These are phyloP conservation scores for Periglandula ipomoeae DNA, from an alignment of 2,329 filamentous ascomycete species.

Conservation along the genomic window DNA sequence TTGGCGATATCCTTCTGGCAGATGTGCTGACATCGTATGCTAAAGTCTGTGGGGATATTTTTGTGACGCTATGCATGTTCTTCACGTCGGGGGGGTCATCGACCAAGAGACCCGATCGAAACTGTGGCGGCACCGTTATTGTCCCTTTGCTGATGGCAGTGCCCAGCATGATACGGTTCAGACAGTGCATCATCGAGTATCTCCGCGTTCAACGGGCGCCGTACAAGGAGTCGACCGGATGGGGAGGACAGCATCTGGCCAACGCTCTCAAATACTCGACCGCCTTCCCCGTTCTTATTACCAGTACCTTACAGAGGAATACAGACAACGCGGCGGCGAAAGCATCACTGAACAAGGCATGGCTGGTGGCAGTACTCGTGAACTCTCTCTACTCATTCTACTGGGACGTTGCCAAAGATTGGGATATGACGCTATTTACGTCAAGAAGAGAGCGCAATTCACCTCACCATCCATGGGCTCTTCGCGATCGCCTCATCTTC, in stretches of 20 bases:
- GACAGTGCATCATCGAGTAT: slow-evolving; percentile 90
- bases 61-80: slow-evolving; percentile 88
- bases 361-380: slow-evolving; percentile 64
- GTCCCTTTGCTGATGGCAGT: slow-evolving; percentile 78
- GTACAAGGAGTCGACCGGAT: slow-evolving; percentile 49
- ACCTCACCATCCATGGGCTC: slow-evolving; percentile 63
- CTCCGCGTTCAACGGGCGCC: slow-evolving; percentile 55
- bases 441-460: slow-evolving; percentile 44
- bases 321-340: slow-evolving; percentile 33
- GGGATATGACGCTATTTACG: slow-evolving; percentile 82
- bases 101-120: slow-evolving; percentile 71
- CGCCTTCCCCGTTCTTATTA: slow-evolving; percentile 82
- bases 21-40: slow-evolving; percentile 94
- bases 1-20: slow-evolving; percentile 86
- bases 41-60: slow-evolving; percentile 83
- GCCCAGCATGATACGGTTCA: slow-evolving; percentile 76
- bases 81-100: slow-evolving; percentile 61
- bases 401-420: slow-evolving; percentile 95
- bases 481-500: slow-evolving; percentile 68
- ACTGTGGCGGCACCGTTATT: slow-evolving; percentile 67
- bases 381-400: slow-evolving; percentile 97
- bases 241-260: slow-evolving; percentile 79
- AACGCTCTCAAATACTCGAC: slow-evolving; percentile 95
- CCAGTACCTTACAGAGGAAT: slow-evolving; percentile 65
- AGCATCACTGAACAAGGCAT: slow-evolving; percentile 43